A percentile compares a stretch with the other conserved stretches of the same genome.
phyloP scores from a whole-genome alignment of 2,329 filamentous ascomycete genomes.

The Sordariomycetes sp. region DNA sequence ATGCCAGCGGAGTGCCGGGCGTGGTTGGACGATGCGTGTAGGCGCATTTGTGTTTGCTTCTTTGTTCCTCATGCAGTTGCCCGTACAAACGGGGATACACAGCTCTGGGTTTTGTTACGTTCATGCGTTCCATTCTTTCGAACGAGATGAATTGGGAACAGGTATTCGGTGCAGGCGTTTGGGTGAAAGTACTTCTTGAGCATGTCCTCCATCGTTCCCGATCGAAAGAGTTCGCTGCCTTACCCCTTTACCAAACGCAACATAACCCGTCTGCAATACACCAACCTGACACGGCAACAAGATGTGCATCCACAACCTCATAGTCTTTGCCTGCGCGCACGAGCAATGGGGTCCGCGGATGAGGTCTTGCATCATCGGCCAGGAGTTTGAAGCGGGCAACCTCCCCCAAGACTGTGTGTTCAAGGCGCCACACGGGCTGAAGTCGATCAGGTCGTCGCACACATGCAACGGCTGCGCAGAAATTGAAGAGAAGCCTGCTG shows the following conservation, averaged over 20 bases:
- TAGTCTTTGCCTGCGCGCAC: conserved; percentile 16
- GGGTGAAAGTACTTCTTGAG: neutral
- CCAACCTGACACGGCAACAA: too few relatives aligned
- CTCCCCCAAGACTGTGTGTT: conserved; percentile 9
- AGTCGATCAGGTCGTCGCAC: conserved; percentile 9
- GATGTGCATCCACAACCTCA: conserved; percentile 18
- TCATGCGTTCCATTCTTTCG: neutral
- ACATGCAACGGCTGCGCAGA: conserved; percentile 14
- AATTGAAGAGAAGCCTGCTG: conserved; percentile 9
- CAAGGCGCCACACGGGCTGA: conserved; percentile 12
- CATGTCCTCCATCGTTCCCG: neutral
- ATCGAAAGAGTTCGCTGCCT: too few relatives aligned
- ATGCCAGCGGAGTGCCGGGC: too few relatives aligned
- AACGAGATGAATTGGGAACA: too few relatives aligned
- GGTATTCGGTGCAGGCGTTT: neutral
- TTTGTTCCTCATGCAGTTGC: neutral
- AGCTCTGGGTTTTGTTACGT: neutral
- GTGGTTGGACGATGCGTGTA: too few relatives aligned
- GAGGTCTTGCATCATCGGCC: conserved; percentile 10
- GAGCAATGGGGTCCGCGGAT: conserved; percentile 14
- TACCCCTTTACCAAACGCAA: too few relatives aligned
- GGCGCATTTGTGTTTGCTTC: neutral
- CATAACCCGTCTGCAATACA: neutral
- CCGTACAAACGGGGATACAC: neutral
- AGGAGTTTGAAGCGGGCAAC: conserved; percentile 7